A percentile compares a stretch with the other conserved stretches of the same genome.
Evolutionary conservation across 768 basidiomycete species (phyloP).

Genomic region (Kondoa subrosea): DNA sequence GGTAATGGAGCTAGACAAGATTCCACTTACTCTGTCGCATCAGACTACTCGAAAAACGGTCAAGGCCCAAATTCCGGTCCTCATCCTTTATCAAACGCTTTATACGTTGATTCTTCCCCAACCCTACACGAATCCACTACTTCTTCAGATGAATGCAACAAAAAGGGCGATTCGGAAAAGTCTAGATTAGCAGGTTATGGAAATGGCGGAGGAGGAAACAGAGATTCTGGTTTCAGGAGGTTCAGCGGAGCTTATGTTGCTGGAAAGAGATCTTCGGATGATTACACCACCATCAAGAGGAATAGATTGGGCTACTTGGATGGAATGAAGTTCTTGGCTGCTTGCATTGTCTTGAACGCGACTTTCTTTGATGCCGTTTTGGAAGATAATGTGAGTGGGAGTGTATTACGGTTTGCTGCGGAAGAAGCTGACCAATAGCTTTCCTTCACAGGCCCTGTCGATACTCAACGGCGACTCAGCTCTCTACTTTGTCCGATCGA

Average conservation of each 20-base stretch:
- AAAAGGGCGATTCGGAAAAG: conserved; percentile 9
- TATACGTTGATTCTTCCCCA: conserved; percentile 26
- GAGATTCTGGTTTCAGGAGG: conserved; percentile 19
- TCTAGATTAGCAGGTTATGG: too few species aligned
- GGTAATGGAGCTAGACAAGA: not conserved
- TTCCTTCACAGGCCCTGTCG: not conserved
- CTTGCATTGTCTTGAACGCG: conserved; percentile 26
- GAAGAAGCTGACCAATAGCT: too few species aligned
- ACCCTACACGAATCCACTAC: conserved; percentile 24
- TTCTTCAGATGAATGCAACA: not conserved
- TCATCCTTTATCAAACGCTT: conserved; percentile 28
- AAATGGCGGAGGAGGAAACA: conserved; percentile 23
- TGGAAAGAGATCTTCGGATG: not conserved
- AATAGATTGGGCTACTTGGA: conserved; percentile 28
- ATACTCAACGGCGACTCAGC: not conserved
- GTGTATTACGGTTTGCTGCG: conserved; percentile 23
- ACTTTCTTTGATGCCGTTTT: conserved; percentile 28
- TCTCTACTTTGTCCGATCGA: not conserved
- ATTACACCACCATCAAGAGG: conserved; percentile 23
- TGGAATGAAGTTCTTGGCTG: conserved; percentile 23
- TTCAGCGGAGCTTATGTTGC: conserved; percentile 23
- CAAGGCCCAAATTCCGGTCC: conserved; percentile 8
- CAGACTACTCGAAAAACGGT: not conserved
- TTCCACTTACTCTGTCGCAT: not conserved
- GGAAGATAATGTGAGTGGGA: conserved; percentile 18